Evolutionary conservation across 2,329 filamentous ascomycete genomes (phyloP), one percentile per base, ranked within the genome.

Genomic region (Mycosphaerella sp.): DNA sequence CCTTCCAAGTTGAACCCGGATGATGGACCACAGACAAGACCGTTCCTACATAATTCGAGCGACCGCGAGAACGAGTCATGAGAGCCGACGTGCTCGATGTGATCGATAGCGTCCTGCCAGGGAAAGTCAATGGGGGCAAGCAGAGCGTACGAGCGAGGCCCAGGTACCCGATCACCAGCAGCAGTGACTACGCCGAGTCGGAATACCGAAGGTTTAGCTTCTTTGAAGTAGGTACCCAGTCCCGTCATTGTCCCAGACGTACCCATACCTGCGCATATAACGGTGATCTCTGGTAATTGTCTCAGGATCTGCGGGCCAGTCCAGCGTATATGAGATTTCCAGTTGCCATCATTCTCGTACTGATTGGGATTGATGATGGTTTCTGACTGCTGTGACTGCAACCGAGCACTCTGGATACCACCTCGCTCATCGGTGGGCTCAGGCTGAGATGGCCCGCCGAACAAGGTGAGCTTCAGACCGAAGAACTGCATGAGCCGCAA

Each of bases 211-310:
- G 71, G 74, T 55, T 79, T 80, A 2, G 62, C 41, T 1, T 60
- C 62, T 49, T 72, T 77, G 62, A 80, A 76, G 59, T 72, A 80
- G 1, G 69, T 72, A 0, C 77, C 84, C 18, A 95, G 85, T 9
- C 91, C 91, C 4, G 88, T 85, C 28, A 97, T 82, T 3, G 91
- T 96, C 4, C 91, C 91, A n/a, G 90, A 90, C 0, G 91, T 96
- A 2, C 90, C 90, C 6, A 91, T 90, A 21, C 90, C 90, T 0
- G 88, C 85, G 1, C 95, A 85, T 64, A 96, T 95, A 5, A 89
- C 89, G 66, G 91, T 69, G 69, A 1, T 87, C 85, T 36, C 76
- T 77, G n/a, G 86, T 74, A 9, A 85, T 71, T 96, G 91, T 1
- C 74, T 71, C 61, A 80, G 84, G 55, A 97, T 90, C 72, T 97